Percentiles rank a stretch among this genome's conserved stretches.
phyloP scores from a whole-genome alignment of 768 basidiomycete genomes.

The Psilocybe sp. region DNA sequence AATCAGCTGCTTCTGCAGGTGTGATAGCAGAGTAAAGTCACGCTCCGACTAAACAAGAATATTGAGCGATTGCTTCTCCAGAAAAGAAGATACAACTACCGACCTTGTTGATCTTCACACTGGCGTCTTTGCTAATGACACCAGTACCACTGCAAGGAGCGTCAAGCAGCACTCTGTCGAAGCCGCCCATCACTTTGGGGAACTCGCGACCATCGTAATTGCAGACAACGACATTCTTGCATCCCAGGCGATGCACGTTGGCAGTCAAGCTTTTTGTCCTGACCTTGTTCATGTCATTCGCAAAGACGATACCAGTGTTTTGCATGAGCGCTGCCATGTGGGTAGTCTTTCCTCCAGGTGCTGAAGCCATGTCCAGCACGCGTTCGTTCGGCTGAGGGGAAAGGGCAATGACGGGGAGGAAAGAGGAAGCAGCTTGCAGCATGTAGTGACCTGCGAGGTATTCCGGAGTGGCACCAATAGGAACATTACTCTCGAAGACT shows the following conservation, averaged over 20 bases:
- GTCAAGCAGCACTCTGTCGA: constrained; percentile 94
- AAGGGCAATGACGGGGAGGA: constrained; percentile 97
- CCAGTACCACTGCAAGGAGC: constrained; percentile 98
- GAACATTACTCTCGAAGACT: constrained; percentile 94
- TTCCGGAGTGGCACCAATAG: constrained; percentile 97
- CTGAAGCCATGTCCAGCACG: constrained; percentile 97
- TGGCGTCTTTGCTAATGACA: constrained; percentile 95
- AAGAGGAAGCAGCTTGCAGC: constrained; percentile 98
- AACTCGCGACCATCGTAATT: constrained; percentile 98
- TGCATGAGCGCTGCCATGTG: constrained; percentile 96
- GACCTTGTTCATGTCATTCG: constrained; percentile 93
- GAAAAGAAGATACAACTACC: constrained; percentile 10
- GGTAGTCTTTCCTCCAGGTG: constrained; percentile 97
- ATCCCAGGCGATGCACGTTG: constrained; percentile 94
- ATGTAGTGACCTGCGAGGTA: constrained; percentile 99
- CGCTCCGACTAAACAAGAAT: constrained; percentile 68
- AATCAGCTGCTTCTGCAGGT: constrained; percentile 97
- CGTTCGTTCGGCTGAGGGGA: constrained; percentile 91
- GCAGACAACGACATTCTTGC: constrained; percentile 96
- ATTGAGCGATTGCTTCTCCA: constrained; percentile 1
- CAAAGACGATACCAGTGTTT: constrained; percentile 97
- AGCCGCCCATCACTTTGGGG: constrained; percentile 98
- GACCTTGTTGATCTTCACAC: constrained; percentile 98
- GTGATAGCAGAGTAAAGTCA: constrained; percentile 94
- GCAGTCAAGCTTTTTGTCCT: constrained; percentile 96